These are phyloP conservation scores for Flaveria ramosissima DNA, from an alignment of 129 eudicot species.

Conservation along the genomic window DNA sequence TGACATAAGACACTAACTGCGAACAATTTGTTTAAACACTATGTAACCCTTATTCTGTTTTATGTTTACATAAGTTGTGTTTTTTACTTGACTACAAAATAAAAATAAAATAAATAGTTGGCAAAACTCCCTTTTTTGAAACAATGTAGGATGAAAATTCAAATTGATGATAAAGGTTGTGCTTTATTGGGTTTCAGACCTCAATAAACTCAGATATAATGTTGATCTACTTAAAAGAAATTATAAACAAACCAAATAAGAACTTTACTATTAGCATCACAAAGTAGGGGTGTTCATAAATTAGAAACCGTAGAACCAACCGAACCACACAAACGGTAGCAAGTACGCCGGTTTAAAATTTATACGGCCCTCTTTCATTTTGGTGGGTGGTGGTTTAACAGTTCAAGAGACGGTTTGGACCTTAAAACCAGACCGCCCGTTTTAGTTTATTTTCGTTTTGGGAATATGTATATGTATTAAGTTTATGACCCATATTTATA, in stretches of 20 bases:
- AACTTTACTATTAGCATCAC: neutral
- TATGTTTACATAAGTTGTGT: neutral
- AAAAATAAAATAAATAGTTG: neutral
- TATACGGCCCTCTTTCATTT: neutral
- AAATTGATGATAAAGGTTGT: neutral
- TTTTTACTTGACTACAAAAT: neutral
- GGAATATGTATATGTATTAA: neutral
- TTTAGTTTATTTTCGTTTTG: neutral
- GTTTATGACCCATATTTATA: neutral
- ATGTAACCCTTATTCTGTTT: neutral
- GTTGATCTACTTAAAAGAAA: neutral
- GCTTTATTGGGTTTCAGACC: neutral
- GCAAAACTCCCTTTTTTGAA: neutral
- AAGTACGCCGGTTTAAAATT: neutral
- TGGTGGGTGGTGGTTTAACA: neutral
- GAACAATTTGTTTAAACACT: neutral
- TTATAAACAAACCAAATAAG: neutral
- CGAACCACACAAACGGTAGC: neutral
- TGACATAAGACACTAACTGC: neutral
- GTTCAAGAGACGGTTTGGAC: neutral
- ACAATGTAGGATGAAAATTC: neutral
- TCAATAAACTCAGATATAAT: neutral
- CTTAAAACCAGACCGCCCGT: neutral
- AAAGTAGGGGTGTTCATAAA: too few relatives aligned
- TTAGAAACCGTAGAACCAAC: too few relatives aligned